These are phyloP conservation scores for Russula virescens DNA, from an alignment of 768 basidiomycete genomes.

Conservation along the genomic window DNA sequence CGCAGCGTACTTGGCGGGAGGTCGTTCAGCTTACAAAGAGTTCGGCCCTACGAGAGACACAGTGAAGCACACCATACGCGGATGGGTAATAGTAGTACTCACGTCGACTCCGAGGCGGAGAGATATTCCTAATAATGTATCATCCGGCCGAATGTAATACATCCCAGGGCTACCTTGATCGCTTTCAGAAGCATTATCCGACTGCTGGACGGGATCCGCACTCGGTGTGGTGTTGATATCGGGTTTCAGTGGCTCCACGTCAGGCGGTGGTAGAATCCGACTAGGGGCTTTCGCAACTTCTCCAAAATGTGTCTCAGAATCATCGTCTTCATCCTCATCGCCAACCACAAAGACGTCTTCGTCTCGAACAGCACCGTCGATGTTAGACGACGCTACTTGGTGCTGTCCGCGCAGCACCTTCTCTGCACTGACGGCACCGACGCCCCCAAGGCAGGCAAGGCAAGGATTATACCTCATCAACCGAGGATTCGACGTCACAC, in stretches of 20 bases:
- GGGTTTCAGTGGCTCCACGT: neutral
- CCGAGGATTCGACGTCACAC: conserved; percentile 55
- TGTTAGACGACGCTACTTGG: conserved; percentile 29
- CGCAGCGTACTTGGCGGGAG: conserved; percentile 58
- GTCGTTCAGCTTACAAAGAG: conserved; percentile 60
- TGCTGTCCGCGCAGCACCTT: conserved; percentile 15
- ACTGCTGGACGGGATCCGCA: neutral
- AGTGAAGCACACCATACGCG: neutral
- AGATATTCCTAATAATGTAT: conserved; percentile 21
- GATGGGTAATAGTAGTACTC: too few relatives aligned
- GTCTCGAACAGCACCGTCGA: conserved; percentile 53
- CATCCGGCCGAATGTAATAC: conserved; percentile 22
- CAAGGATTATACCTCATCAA: conserved; percentile 68
- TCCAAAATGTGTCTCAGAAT: conserved; percentile 1
- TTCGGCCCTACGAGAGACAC: conserved; percentile 43
- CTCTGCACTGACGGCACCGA: conserved; percentile 34
- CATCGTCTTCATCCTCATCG: conserved; percentile 45
- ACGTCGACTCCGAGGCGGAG: conserved; percentile 42
- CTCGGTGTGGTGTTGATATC: neutral
- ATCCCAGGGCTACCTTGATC: neutral
- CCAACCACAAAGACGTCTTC: conserved; percentile 61
- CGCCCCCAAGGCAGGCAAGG: conserved; percentile 58
- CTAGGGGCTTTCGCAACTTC: neutral
- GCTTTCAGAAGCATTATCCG: neutral
- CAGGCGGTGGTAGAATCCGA: neutral